Evolutionary conservation across 768 basidiomycete species (phyloP).

Genomic region (Mycena albidolilacea): DNA sequence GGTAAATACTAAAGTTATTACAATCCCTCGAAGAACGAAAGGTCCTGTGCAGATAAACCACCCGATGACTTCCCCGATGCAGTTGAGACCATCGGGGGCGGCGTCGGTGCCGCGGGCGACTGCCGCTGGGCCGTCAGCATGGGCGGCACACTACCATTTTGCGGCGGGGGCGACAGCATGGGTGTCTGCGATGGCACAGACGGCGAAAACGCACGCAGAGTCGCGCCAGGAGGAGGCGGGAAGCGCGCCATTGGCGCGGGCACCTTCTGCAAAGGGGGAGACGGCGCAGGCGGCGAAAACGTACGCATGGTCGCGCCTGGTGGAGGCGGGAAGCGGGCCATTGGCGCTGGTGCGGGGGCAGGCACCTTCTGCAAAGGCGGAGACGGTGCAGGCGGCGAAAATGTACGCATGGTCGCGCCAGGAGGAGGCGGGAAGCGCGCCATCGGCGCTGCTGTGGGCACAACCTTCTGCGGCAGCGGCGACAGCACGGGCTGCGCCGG

Average conservation of each 20-base stretch:
- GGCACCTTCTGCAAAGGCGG: conserved; percentile 6
- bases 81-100: conserved; percentile 40
- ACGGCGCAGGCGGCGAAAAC: conserved; percentile 14
- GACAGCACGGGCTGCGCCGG: conserved; percentile 13
- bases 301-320: conserved; percentile 29
- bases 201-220: conserved; percentile 23
- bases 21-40: conserved; percentile 89
- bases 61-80: conserved; percentile 52
- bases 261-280: conserved; percentile 9
- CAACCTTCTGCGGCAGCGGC: conserved; percentile 4
- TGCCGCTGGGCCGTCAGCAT: conserved; percentile 27
- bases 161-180: conserved; percentile 14
- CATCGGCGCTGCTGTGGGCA: conserved; percentile 5
- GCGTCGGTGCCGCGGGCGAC: conserved; percentile 34
- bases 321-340: conserved; percentile 40
- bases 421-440: not conserved
- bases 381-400: conserved; percentile 16
- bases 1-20: conserved; percentile 46
- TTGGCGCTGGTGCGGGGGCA: conserved; percentile 5
- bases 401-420: conserved; percentile 4
- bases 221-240: conserved; percentile 41
- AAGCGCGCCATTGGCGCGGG: conserved; percentile 20
- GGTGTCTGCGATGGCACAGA: conserved; percentile 8
- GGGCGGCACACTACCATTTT: conserved; percentile 22
- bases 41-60: conserved; percentile 85